phyloP scores from a whole-genome alignment of 1,284 basidiomycete species.

The Cerrena zonata region DNA sequence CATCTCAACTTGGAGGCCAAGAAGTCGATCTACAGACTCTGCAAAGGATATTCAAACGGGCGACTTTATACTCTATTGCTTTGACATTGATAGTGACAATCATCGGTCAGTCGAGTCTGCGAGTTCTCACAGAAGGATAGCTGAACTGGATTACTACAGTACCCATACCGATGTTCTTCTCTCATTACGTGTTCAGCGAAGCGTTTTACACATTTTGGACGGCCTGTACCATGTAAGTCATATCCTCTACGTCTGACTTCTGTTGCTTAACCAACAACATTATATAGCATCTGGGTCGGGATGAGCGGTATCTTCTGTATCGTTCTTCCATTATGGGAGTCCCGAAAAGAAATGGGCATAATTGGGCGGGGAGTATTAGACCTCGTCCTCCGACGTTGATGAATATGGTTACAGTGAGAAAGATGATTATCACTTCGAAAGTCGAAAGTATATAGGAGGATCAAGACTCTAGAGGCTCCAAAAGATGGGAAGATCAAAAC shows the following conservation, averaged over 20 bases:
- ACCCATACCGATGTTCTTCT: conserved; percentile 49
- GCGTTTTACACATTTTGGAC: conserved; percentile 50
- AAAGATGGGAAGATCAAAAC: no score
- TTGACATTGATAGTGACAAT: conserved; percentile 37
- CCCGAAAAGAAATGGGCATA: conserved; percentile 32
- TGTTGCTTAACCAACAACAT: not conserved
- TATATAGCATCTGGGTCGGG: conserved; percentile 40
- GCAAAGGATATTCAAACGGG: conserved; percentile 34
- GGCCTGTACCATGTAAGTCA: conserved; percentile 39
- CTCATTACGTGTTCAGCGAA: conserved; percentile 44
- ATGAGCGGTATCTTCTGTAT: conserved; percentile 43
- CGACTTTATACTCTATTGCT: conserved; percentile 35
- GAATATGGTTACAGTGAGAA: no score
- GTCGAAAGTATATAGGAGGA: no score
- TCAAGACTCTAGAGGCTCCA: no score
- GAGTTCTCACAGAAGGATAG: not conserved
- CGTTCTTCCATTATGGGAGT: conserved; percentile 44
- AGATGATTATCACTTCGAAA: no score
- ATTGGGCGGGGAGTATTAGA: conserved; percentile 18
- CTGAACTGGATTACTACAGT: conserved; percentile 28
- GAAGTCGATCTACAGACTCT: conserved; percentile 20
- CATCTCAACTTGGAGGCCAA: not conserved
- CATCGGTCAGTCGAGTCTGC: conserved; percentile 28
- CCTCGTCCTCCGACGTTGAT: not conserved
- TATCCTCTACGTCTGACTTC: conserved; percentile 5